These are phyloP conservation scores for Neolentinus lepideus DNA, from an alignment of 1,284 basidiomycete genomes.

Conservation along the genomic window DNA sequence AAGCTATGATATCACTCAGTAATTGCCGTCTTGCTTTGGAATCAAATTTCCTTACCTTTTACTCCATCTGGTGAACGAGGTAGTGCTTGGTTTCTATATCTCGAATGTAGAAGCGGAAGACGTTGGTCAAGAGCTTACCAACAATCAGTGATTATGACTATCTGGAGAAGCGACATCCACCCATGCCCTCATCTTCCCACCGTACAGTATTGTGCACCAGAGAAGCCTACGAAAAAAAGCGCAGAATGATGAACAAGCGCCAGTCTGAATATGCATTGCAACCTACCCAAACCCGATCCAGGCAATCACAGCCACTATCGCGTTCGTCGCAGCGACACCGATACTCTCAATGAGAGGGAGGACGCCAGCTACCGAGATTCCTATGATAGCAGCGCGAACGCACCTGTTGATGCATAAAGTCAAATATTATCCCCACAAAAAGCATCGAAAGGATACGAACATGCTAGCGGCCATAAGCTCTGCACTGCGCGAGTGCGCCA, in stretches of 20 bases:
- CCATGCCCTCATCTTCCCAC: slow-evolving; percentile 37
- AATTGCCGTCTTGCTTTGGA: too few species aligned
- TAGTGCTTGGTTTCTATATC: too few species aligned
- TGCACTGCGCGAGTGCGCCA: slow-evolving; percentile 42
- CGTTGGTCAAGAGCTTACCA: too few species aligned
- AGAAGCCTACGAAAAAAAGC: slow-evolving; percentile 24
- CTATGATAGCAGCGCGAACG: slow-evolving; percentile 35
- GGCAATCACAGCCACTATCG: slow-evolving; percentile 32
- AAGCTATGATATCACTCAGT: too few species aligned
- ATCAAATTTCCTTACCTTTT: too few species aligned
- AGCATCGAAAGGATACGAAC: slow-evolving; percentile 17
- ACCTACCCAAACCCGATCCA: slow-evolving; percentile 39
- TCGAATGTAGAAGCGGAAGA: too few species aligned
- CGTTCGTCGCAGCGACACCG: slow-evolving; percentile 47
- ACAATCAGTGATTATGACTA: background rate
- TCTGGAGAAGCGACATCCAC: slow-evolving; percentile 35
- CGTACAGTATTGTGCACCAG: slow-evolving; percentile 35
- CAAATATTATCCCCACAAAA: slow-evolving; percentile 3
- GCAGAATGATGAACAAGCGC: background rate
- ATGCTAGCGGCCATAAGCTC: slow-evolving; percentile 40
- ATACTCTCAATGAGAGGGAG: slow-evolving; percentile 46
- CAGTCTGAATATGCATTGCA: background rate
- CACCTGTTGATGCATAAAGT: slow-evolving; percentile 19
- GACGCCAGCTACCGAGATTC: slow-evolving; percentile 30
- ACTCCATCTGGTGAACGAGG: too few species aligned